These are phyloP conservation scores for Volvox africanus DNA, from an alignment of 139 green algal species.

Conservation along the genomic window DNA sequence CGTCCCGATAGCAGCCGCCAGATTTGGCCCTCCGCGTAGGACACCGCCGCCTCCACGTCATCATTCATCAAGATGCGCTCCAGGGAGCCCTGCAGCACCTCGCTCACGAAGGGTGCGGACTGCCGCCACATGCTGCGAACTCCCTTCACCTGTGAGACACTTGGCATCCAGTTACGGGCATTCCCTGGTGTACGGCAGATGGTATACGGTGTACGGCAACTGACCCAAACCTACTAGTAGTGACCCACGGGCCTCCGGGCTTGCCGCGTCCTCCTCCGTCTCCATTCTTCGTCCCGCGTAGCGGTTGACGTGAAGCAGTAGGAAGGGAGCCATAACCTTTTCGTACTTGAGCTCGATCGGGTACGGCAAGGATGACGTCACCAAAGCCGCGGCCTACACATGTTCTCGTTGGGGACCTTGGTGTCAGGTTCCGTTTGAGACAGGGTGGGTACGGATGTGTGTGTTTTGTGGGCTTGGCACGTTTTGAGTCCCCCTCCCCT, in stretches of 20 bases:
- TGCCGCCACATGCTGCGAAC: constrained; percentile 80
- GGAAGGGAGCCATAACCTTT: constrained; percentile 70
- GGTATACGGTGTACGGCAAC: too few relatives aligned
- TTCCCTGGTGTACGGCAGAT: too few relatives aligned
- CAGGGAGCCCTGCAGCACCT: constrained; percentile 74
- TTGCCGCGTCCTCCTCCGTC: constrained; percentile 56
- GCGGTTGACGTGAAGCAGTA: constrained; percentile 90
- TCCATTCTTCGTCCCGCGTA: constrained; percentile 69
- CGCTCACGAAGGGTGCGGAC: constrained; percentile 74
- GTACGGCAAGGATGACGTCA: not conserved
- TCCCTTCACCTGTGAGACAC: constrained; percentile 73
- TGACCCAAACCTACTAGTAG: not conserved
- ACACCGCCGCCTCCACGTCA: constrained; percentile 62
- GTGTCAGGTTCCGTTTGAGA: too few relatives aligned
- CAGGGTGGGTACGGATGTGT: too few relatives aligned
- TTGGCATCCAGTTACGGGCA: too few relatives aligned
- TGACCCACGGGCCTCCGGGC: not conserved
- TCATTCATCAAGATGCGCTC: constrained; percentile 76
- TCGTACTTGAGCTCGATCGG: constrained; percentile 85
- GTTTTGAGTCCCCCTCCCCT: too few relatives aligned
- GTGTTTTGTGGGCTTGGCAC: too few relatives aligned
- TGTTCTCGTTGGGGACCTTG: too few relatives aligned
- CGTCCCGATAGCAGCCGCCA: constrained; percentile 57
- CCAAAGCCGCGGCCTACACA: not conserved
- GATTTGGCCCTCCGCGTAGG: constrained; percentile 65